phyloP scores from a whole-genome alignment of 352 stramenopile genomes.

The Heterotrichella gracilis region DNA sequence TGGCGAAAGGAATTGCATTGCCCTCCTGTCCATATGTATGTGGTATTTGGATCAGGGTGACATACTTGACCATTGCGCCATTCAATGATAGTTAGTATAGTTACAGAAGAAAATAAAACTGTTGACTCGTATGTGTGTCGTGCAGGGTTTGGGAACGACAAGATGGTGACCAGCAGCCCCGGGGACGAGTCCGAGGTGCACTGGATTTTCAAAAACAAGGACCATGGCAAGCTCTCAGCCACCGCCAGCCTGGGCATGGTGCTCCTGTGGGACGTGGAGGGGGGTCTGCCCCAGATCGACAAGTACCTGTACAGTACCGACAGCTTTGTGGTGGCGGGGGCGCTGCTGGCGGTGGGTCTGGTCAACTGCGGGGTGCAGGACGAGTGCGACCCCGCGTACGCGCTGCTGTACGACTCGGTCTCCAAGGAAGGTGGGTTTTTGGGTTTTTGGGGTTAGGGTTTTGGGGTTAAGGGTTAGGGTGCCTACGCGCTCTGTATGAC shows the following conservation, averaged over 20 bases:
- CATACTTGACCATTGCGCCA: too few species aligned
- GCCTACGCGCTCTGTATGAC: too few species aligned
- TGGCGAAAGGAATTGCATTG: too few species aligned
- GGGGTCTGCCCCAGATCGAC: conserved; percentile 90
- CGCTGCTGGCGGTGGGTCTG: conserved; percentile 77
- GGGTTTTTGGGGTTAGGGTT: too few species aligned
- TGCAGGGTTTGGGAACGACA: conserved; percentile 85
- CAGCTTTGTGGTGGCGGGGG: conserved; percentile 83
- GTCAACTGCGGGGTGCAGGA: conserved; percentile 59
- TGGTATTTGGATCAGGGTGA: too few species aligned
- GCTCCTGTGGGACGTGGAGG: conserved; percentile 95
- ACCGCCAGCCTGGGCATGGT: conserved; percentile 81
- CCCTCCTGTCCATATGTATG: too few species aligned
- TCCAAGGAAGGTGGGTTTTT: conserved; percentile 37
- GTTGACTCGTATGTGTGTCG: too few species aligned
- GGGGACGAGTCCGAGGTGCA: conserved; percentile 12
- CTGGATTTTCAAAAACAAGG: conserved; percentile 99
- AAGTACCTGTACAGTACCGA: conserved; percentile 95
- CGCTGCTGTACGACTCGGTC: conserved; percentile 76
- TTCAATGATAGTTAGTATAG: too few species aligned
- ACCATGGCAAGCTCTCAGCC: conserved; percentile 90
- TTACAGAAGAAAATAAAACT: too few species aligned
- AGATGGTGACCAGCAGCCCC: conserved; percentile 46
- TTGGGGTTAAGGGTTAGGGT: too few species aligned
- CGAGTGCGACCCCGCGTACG: conserved; percentile 75